A percentile compares a stretch with the other conserved stretches of the same genome.
Evolutionary conservation across 75 land plant genomes (phyloP).

Genomic region (Adiantum capillusveneris): DNA sequence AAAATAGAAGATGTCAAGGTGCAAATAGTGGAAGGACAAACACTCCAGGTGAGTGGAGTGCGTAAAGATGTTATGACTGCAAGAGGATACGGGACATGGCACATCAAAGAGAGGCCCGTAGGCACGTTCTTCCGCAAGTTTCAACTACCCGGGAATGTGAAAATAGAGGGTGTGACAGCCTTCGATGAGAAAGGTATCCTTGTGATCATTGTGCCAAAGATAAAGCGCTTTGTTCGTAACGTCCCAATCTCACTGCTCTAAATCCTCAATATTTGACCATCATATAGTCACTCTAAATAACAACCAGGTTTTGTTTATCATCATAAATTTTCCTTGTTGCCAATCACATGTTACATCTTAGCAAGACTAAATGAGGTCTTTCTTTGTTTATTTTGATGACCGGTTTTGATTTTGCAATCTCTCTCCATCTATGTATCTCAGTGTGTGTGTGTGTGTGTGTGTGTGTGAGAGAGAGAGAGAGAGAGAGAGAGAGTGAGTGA

Average conservation of each 20-base stretch:
- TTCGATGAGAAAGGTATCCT: not conserved
- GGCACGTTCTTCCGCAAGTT: constrained; percentile 1
- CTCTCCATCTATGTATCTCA: no score
- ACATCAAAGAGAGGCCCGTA: not conserved
- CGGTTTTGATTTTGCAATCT: no score
- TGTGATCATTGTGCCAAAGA: not conserved
- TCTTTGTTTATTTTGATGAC: no score
- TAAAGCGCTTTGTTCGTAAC: not conserved
- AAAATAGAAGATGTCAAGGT: not conserved
- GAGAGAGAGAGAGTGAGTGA: no score
- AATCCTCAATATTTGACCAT: no score
- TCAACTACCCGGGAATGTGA: not conserved
- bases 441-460: no score
- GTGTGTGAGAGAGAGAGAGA: no score
- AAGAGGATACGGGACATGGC: not conserved
- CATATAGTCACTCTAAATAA: no score
- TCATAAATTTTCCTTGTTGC: no score
- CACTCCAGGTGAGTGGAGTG: not conserved
- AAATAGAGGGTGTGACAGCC: not conserved
- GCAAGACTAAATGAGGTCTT: no score
- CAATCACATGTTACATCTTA: no score
- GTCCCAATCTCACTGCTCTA: not conserved
- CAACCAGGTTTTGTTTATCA: no score
- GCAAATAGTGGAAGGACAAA: not conserved
- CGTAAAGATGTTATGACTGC: not conserved